phyloP scores from a whole-genome alignment of 73 alveolate genomes.

The Paramecium bursaria region DNA sequence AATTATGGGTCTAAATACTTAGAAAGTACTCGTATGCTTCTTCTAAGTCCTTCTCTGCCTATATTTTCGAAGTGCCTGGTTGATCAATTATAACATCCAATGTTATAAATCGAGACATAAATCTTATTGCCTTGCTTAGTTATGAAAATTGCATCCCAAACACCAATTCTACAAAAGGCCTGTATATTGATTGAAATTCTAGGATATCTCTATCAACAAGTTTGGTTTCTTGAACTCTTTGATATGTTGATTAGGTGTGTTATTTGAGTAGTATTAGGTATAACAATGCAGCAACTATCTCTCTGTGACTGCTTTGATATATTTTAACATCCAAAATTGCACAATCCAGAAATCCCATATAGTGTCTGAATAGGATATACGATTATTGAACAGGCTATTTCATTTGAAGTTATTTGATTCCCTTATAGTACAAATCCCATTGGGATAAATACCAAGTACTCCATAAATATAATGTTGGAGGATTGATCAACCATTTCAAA shows the following conservation, averaged over 20 bases:
- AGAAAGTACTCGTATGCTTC: constrained; percentile 71
- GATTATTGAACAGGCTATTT: constrained; percentile 62
- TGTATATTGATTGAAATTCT: constrained; percentile 43
- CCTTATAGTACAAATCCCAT: constrained; percentile 64
- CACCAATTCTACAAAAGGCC: constrained; percentile 67
- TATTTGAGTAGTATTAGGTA: constrained; percentile 31
- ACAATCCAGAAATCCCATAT: constrained; percentile 63
- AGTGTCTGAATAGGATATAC: constrained; percentile 61
- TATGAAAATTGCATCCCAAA: constrained; percentile 45
- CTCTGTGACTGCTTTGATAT: constrained; percentile 6
- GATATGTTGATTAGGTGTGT: constrained; percentile 28
- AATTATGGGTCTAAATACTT: constrained; percentile 69
- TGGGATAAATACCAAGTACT: constrained; percentile 68
- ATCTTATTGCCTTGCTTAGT: constrained; percentile 49
- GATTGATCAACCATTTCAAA: constrained; percentile 60
- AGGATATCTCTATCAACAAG: constrained; percentile 36
- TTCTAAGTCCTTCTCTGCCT: constrained; percentile 61
- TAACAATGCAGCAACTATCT: constrained; percentile 37
- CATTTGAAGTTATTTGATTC: background rate
- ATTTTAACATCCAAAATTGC: constrained; percentile 48
- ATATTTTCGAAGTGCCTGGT: constrained; percentile 4
- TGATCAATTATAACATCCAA: constrained; percentile 23
- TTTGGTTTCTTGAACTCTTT: constrained; percentile 20
- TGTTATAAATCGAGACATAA: background rate
- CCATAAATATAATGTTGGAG: constrained; percentile 69